A percentile compares a stretch with the other conserved stretches of the same genome.
phyloP scores from a whole-genome alignment of 1,284 basidiomycete genomes.

The Ceratobasidium sp. region DNA sequence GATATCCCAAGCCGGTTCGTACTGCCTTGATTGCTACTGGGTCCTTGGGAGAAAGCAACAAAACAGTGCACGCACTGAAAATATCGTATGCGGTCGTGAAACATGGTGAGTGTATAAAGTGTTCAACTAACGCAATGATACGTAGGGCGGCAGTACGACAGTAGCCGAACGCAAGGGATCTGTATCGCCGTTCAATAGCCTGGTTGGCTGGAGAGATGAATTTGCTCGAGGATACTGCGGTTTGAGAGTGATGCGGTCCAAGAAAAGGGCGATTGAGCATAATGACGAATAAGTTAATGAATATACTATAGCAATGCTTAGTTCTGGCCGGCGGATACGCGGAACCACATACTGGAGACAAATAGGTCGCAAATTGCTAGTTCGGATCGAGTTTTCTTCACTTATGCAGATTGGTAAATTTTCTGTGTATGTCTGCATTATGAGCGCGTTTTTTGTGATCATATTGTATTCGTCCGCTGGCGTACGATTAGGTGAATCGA shows the following conservation, averaged over 20 bases:
- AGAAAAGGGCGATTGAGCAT: slow-evolving; percentile 36
- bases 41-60: slow-evolving; percentile 28
- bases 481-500: slow-evolving; percentile 21
- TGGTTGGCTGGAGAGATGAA: not conserved
- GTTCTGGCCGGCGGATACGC: not conserved
- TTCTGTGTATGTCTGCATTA: slow-evolving; percentile 22
- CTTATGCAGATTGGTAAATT: slow-evolving; percentile 10
- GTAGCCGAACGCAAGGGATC: slow-evolving; percentile 30
- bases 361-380: slow-evolving; percentile 7
- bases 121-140: slow-evolving; percentile 14
- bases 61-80: slow-evolving; percentile 33
- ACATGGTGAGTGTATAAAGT: slow-evolving; percentile 33
- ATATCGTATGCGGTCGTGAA: slow-evolving; percentile 32
- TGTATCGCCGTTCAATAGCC: slow-evolving; percentile 13
- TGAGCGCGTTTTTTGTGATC: slow-evolving; percentile 13
- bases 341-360: slow-evolving; percentile 13
- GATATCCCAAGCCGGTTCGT: slow-evolving; percentile 2
- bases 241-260: not conserved
- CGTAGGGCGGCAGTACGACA: slow-evolving; percentile 38
- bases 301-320: slow-evolving; percentile 8
- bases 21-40: slow-evolving; percentile 33
- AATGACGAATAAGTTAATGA: slow-evolving; percentile 36
- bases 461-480: slow-evolving; percentile 22
- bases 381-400: not conserved
- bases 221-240: not conserved